A percentile compares a stretch with the other conserved stretches of the same genome.
Conservation (phyloP, 345 rosid genomes). For the Murraya paniculata region DNA sequence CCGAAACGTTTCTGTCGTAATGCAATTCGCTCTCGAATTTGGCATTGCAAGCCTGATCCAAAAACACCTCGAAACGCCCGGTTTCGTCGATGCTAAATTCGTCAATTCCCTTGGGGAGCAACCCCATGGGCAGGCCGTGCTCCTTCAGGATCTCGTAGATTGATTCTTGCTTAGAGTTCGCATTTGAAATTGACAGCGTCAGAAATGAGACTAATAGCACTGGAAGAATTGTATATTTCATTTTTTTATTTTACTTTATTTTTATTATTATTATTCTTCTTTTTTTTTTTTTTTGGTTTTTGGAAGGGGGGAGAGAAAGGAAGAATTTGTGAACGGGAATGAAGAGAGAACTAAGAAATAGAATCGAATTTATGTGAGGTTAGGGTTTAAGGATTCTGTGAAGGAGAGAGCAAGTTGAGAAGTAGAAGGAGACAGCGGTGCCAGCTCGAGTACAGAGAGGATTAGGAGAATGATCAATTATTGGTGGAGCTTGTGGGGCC, state of each 20-base stretch:
- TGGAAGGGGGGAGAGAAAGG: fast-evolving
- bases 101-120: slow-evolving; percentile 76
- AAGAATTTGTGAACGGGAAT: slow-evolving; percentile 1
- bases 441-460: slow-evolving; percentile 68
- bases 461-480: slow-evolving; percentile 47
- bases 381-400: slow-evolving; percentile 43
- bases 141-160: slow-evolving; percentile 56
- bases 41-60: slow-evolving; percentile 83
- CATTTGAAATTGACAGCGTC: slow-evolving; percentile 18
- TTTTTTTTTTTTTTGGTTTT: no score
- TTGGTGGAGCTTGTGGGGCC: slow-evolving; percentile 34
- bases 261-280: no score
- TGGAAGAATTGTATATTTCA: slow-evolving; percentile 19
- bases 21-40: slow-evolving; percentile 82
- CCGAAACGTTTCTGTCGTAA: slow-evolving; percentile 73
- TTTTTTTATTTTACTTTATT: background rate
- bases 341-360: background rate
- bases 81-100: slow-evolving; percentile 44
- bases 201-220: slow-evolving; percentile 25
- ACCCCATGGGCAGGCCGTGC: slow-evolving; percentile 74
- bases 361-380: slow-evolving; percentile 7
- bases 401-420: background rate
- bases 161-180: slow-evolving; percentile 25
- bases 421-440: slow-evolving; percentile 39
- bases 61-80: slow-evolving; percentile 66